Base-by-base conservation (phyloP, 129 eudicot species). In the Chrysanthemum seticuspe region DNA sequence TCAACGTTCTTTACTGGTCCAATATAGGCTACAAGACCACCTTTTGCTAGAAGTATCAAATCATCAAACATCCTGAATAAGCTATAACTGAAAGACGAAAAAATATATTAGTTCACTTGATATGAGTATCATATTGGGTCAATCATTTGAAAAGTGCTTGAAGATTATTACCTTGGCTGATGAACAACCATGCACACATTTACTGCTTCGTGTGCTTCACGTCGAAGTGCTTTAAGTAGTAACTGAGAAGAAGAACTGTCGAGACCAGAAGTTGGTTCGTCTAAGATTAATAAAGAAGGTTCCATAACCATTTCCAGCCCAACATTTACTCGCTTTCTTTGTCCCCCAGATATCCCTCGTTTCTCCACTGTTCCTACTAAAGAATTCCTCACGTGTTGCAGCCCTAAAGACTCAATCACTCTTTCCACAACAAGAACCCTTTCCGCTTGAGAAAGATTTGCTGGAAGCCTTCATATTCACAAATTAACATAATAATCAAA, bases 221-320 rank as follows among this genome's bases (percentile, higher is more conserved):
- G 97, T 0, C 97, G 92, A 71, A 93, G 98, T 47, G 98, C 98
- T 86, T 90, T 87, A 44, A 93, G 88, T 10, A 93, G 92, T 75
- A 93, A 79, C 59, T 74, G 85, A 76, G 98, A 93, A 67, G 98
- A 93, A 67, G 98, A 83, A 79, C 98, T 93, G 72, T 93, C 98
- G 44, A 93, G 64, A 44, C 98, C 98, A 73, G 98, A 93, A 13
- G 98, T 93, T 13, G 98, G 98, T 74, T 93, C 98, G 68, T 93
- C 98, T 47, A 93, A 83, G 72, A 93, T 93, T 76, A 93, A 71
- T 9, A 93, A 76, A 48, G 98, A 93, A 74, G 98, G 98, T 69
- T 93, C 98, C 90, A 93, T 93, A 56, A 93, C 98, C 97, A 93
- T 93, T 84, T 93, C 98, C 15, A 93, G 72, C 18, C 98, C 98